A percentile compares a stretch with the other conserved stretches of the same genome.
phyloP scores from a whole-genome alignment of 2,329 filamentous ascomycete species.

The Pestalotiopsis sp. region DNA sequence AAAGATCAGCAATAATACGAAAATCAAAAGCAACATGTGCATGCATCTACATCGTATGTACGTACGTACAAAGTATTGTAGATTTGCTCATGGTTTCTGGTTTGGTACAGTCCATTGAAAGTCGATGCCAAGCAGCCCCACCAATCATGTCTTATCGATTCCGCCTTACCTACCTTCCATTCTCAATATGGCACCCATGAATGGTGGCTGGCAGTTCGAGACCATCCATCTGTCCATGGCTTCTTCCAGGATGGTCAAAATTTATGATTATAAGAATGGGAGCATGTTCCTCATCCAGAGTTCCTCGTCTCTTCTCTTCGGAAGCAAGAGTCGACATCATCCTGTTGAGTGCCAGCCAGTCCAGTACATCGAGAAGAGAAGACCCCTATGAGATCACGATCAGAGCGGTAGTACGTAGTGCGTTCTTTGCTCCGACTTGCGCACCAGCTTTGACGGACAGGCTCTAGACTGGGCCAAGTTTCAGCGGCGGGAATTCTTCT shows the following conservation, averaged over 20 bases:
- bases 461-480: neutral
- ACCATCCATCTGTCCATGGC: neutral
- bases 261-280: neutral
- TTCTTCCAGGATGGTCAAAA: neutral
- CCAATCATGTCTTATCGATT: constrained; percentile 12
- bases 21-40: too few species aligned
- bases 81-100: neutral
- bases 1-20: too few species aligned
- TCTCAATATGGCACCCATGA: neutral
- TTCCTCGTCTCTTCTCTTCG: neutral
- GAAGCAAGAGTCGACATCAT: too few species aligned
- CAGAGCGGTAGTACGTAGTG: neutral
- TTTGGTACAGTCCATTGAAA: neutral
- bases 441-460: constrained; percentile 1
- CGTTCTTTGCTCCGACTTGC: neutral
- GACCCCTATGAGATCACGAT: constrained; percentile 6
- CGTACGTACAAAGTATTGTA: neutral
- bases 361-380: neutral
- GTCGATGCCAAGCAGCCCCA: neutral
- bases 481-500: neutral
- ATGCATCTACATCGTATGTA: neutral
- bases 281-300: neutral
- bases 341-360: neutral
- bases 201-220: neutral
- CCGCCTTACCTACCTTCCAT: constrained; percentile 1